Percentiles rank a stretch among this genome's conserved stretches.
These are phyloP conservation scores for Monosporascus sp. DNA, from an alignment of 2,329 filamentous ascomycete species.

Conservation along the genomic window DNA sequence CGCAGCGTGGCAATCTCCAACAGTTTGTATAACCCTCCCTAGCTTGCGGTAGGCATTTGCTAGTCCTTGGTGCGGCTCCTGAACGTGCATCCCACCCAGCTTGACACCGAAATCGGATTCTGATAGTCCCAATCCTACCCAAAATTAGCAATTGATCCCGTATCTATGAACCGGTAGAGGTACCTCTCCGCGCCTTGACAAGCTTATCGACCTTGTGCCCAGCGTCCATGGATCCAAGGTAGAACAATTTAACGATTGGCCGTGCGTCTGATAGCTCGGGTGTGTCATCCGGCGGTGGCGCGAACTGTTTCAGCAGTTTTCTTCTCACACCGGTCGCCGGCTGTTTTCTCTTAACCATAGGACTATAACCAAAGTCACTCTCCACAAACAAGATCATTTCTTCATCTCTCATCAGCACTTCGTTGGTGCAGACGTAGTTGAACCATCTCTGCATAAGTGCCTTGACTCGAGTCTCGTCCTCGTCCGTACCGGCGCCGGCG, in stretches of 20 bases:
- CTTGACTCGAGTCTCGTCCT: constrained; percentile 89
- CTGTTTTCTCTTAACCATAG: constrained; percentile 91
- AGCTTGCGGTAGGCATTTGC: constrained; percentile 91
- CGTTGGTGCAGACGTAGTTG: constrained; percentile 86
- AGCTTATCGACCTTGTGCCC: constrained; percentile 94
- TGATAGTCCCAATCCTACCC: constrained; percentile 77
- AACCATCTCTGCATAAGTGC: constrained; percentile 89
- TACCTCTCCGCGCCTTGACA: constrained; percentile 88
- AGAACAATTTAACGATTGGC: constrained; percentile 91
- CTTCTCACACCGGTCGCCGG: constrained; percentile 91
- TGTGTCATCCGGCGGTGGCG: constrained; percentile 93
- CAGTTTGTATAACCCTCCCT: constrained; percentile 86
- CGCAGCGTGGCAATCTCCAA: constrained; percentile 91
- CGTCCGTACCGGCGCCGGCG: constrained; percentile 90
- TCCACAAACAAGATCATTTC: constrained; percentile 99
- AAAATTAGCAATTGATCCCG: constrained; percentile 17
- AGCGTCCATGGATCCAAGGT: constrained; percentile 92
- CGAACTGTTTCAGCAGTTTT: constrained; percentile 97
- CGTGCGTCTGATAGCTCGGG: constrained; percentile 87
- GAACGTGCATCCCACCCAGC: constrained; percentile 76
- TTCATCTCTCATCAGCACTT: constrained; percentile 89
- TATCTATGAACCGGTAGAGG: constrained; percentile 15
- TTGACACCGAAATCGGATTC: constrained; percentile 94
- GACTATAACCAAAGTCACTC: constrained; percentile 96
- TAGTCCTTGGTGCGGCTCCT: constrained; percentile 85